A percentile compares a stretch with the other conserved stretches of the same genome.
Conservation (phyloP, 805 yeast genomes). For the Myxozyma lipomycoides region DNA sequence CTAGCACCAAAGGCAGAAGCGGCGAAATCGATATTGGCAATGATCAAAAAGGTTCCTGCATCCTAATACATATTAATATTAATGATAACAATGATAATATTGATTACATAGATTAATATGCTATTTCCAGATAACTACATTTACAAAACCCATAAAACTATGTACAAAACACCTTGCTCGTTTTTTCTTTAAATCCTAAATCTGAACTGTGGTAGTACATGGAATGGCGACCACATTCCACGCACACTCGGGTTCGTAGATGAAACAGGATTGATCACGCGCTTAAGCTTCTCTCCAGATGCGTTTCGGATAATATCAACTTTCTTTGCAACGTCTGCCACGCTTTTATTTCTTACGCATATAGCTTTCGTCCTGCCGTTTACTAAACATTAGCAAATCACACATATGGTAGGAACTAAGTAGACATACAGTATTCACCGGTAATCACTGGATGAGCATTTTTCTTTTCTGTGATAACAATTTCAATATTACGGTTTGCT, state of each 20-base stretch:
- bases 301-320: constrained; percentile 60
- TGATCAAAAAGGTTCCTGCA: constrained; percentile 6
- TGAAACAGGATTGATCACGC: constrained; percentile 63
- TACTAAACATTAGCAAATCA: constrained; percentile 18
- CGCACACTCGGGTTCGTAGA: constrained; percentile 79
- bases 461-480: constrained; percentile 60
- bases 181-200: constrained; percentile 9
- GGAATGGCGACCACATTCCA: constrained; percentile 95
- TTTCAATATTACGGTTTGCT: constrained; percentile 61
- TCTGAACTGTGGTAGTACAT: constrained; percentile 19
- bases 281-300: constrained; percentile 56
- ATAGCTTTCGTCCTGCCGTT: constrained; percentile 52
- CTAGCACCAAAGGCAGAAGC: constrained; percentile 3
- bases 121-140: not conserved
- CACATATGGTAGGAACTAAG: not conserved
- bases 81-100: no score
- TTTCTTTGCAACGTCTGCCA: constrained; percentile 60
- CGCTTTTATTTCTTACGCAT: constrained; percentile 70
- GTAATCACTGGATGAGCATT: constrained; percentile 63
- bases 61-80: not conserved
- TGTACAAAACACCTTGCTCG: not conserved
- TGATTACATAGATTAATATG: no score
- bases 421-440: constrained; percentile 48
- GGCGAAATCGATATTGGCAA: constrained; percentile 16
- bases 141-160: not conserved